Conservation (phyloP, 2,329 filamentous ascomycete genomes). For the Diaporthe humulicola region DNA sequence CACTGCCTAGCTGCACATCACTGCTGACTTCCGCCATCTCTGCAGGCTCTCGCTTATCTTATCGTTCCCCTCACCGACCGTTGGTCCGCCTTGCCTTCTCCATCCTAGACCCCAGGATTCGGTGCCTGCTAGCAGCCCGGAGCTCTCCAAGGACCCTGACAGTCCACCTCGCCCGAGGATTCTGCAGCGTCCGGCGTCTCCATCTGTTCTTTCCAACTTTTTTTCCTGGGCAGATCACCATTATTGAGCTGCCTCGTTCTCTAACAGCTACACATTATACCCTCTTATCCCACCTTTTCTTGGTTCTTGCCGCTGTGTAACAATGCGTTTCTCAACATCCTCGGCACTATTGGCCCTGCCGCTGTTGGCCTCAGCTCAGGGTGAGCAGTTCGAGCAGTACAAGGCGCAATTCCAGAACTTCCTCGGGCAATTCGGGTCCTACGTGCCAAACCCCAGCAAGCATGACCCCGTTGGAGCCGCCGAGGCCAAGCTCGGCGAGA, state of each 20-base stretch:
- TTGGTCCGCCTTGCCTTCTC: conserved; percentile 24
- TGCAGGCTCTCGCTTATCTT: conserved; percentile 30
- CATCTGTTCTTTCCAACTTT: conserved; percentile 33
- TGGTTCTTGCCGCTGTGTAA: conserved; percentile 42
- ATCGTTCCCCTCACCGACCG: conserved; percentile 26
- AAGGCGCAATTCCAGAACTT: conserved; percentile 75
- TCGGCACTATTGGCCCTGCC: conserved; percentile 67
- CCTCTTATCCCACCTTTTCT: background rate
- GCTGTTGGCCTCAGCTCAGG: conserved; percentile 65
- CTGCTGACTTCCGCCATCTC: background rate
- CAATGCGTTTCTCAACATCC: conserved; percentile 70
- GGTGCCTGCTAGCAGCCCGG: conserved; percentile 32
- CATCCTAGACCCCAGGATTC: conserved; percentile 34
- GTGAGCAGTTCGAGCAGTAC: conserved; percentile 67
- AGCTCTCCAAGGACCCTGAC: conserved; percentile 37
- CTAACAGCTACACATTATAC: background rate
- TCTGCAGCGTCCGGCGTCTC: conserved; percentile 12
- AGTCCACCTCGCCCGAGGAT: conserved; percentile 31
- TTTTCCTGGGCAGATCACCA: conserved; percentile 26
- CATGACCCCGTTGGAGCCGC: conserved; percentile 58
- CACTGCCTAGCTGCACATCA: background rate
- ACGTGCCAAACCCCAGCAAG: conserved; percentile 56
- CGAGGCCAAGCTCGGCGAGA: conserved; percentile 63
- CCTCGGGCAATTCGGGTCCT: conserved; percentile 70
- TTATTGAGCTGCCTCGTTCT: conserved; percentile 32